Evolutionary conservation across 495 filamentous ascomycete genomes (phyloP), one percentile per base, ranked within the genome.

Genomic region (Aspergillus heteromorphus): DNA sequence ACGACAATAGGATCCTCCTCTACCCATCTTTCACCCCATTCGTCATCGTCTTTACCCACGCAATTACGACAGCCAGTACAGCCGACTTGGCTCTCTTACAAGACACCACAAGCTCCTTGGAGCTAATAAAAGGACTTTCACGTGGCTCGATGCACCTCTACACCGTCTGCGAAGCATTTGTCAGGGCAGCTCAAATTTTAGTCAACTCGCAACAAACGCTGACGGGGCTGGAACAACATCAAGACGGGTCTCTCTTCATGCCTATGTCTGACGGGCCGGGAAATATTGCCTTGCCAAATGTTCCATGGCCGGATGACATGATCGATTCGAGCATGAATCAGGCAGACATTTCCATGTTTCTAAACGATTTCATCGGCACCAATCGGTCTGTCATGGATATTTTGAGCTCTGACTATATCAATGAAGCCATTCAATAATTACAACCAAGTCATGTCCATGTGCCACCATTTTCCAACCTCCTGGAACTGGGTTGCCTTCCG

Each of bases 11-110:
- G 48, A 66, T 66, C 29, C 31, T 66, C 5, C 48, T 66, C 0
- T 66, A 66, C 41, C 64, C 64, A 0, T 66, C 64, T 16, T 66
- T 66, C 36, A 54, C 64, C 0, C 64, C 64, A 3, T 66, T 63
- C 29, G 47, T 63, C 8, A 63, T 66, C 34, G 58, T 66, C 38
- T 66, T 66, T 48, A 66, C 64, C 23, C 64, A 66, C 48, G 64
- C 64, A 0, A 66, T 66, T 47, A 57, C 64, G 6, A 66, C 58
- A 6, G 48, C 64, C 13, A 60, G 38, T 45, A 27, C 40, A 0
- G 14, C 50, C 7, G 60, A 63, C 23, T 45, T 66, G 1, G 4
- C 51, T 29, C 58, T 66, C 6, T 45, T 66, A 0, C 60, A 63
- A 45, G 64, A 66, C 3, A 66, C 64, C 0, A 54, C 63, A 18